Base-by-base conservation (phyloP, 1,284 basidiomycete species). In the Leccinum pallidistipes region DNA sequence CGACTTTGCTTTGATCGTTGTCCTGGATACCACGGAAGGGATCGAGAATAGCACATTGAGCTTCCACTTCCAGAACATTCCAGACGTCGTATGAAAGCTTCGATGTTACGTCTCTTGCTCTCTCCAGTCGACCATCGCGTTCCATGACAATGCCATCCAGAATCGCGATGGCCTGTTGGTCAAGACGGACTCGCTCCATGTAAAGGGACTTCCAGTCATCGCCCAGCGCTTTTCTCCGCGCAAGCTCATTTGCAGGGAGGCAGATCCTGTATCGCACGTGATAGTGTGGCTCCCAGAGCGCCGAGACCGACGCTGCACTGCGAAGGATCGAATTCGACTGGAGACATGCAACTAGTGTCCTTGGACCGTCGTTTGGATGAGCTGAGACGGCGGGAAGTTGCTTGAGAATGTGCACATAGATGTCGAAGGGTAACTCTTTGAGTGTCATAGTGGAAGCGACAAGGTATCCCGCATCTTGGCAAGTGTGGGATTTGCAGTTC, bases 271-370 rank as follows among this genome's bases (percentile, higher is more conserved):
- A 87, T 12, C 82, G 79, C 27, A 62, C 67, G 31, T 65, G 73
- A 68, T 86, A 87, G 59, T 83, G 81, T 1, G 76, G 68, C 64
- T 81, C 76, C 86, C 86, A 87, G 34, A 86, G 61, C 3, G 59
- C 52, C 5, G 72, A 55, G 9, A 71, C 38, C 9, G 68, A 68
- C 27, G 76, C 74, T 9, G 66, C 76, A 34, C 58, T 64, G 38
- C 64, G 63, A 21, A 78, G 66, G 29, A 62, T 34, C 2, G 70
- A 67, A 24, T 64, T 76, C 5, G 62, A 58, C 57, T 32, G 58
- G 12, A 68, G 65, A 63, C 76, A 78, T 2, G 70, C 66, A 29
- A 52, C 58, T 52, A 76, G 61, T 7, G 68, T 67, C 59, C 54
- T 63, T 10, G 68, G 64, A 14, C 64, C 59, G 14, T 72, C 68